A percentile compares a stretch with the other conserved stretches of the same genome.
phyloP scores from a whole-genome alignment of 2,329 filamentous ascomycete genomes.

The Alternaria ventricosa region DNA sequence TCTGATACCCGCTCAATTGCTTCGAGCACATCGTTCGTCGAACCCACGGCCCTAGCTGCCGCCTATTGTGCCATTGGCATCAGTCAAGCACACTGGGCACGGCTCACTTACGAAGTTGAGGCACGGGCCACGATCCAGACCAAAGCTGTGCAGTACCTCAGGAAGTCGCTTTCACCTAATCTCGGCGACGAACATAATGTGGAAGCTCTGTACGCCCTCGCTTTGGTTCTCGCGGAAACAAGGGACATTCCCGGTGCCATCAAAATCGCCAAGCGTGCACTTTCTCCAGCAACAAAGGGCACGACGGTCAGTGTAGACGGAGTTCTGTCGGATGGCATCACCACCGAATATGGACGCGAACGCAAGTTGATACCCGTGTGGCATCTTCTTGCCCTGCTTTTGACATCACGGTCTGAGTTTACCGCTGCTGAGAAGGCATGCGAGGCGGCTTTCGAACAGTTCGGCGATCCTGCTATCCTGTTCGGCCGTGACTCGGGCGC shows the following conservation, averaged over 20 bases:
- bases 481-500: constrained; percentile 65
- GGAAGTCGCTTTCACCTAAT: constrained; percentile 73
- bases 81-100: constrained; percentile 85
- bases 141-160: constrained; percentile 77
- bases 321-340: constrained; percentile 33
- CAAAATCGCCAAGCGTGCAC: constrained; percentile 77
- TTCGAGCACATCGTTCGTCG: constrained; percentile 54
- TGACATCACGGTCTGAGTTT: constrained; percentile 88
- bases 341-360: constrained; percentile 57
- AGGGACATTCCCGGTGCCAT: constrained; percentile 81
- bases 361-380: constrained; percentile 77
- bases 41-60: constrained; percentile 64
- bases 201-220: constrained; percentile 80
- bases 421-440: constrained; percentile 80
- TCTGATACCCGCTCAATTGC: constrained; percentile 35
- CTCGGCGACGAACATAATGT: constrained; percentile 71
- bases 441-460: constrained; percentile 90
- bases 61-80: constrained; percentile 87
- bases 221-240: constrained; percentile 85
- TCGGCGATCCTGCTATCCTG: constrained; percentile 72
- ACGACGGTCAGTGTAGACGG: constrained; percentile 42
- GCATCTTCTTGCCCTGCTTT: constrained; percentile 85
- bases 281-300: constrained; percentile 62
- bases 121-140: constrained; percentile 75
- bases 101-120: constrained; percentile 77